phyloP scores from a whole-genome alignment of 495 filamentous ascomycete species.

The Articulospora tetracladia region DNA sequence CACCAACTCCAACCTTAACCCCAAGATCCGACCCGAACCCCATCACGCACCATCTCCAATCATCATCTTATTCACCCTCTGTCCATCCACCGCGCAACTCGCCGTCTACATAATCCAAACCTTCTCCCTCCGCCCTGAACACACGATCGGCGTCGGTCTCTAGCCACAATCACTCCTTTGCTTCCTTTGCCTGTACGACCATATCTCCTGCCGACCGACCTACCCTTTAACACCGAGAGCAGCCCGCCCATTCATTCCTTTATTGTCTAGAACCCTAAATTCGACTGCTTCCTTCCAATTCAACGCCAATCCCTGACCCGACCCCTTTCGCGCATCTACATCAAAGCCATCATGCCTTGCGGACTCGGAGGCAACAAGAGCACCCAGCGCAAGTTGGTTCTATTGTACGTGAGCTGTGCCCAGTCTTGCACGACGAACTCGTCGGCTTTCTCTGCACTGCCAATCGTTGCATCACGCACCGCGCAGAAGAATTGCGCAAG shows the following conservation, averaged over 20 bases:
- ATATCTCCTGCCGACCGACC: too few relatives aligned
- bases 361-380: conserved; percentile 60
- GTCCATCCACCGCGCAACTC: background rate
- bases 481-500: background rate
- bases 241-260: background rate
- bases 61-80: background rate
- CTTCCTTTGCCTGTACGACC: too few relatives aligned
- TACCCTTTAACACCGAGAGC: background rate
- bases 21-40: background rate
- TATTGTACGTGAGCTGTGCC: conserved; percentile 61
- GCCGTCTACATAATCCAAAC: background rate
- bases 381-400: conserved; percentile 94
- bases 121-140: background rate
- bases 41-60: background rate
- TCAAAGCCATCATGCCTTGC: conserved; percentile 40
- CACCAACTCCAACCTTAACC: background rate
- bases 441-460: background rate
- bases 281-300: background rate
- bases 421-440: background rate
- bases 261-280: background rate
- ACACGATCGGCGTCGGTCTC: background rate
- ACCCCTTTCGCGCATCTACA: conserved; percentile 29
- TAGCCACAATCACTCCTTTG: background rate
- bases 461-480: background rate
- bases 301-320: background rate